phyloP scores from a whole-genome alignment of 2,329 filamentous ascomycete species.

The Ampelomyces quisqualis region DNA sequence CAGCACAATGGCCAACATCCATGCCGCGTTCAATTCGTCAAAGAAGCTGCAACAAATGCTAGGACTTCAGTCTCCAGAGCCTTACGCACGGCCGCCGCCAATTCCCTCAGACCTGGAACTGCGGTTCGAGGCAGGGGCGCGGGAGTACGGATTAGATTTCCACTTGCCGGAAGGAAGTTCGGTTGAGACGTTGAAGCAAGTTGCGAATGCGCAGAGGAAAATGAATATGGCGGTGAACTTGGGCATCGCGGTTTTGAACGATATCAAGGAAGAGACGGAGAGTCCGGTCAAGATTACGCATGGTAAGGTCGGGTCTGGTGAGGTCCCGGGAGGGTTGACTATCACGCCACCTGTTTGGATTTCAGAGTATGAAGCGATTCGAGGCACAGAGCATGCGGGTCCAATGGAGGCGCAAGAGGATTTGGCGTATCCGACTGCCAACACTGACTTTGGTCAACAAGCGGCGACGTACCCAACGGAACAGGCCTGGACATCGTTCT shows the following conservation, averaged over 20 bases:
- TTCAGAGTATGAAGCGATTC: not conserved
- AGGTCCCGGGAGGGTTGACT: not conserved
- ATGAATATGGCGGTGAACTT: not conserved
- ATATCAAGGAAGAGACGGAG: constrained; percentile 3
- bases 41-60: constrained; percentile 16
- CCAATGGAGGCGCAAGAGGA: no score
- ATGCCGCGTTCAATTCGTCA: constrained; percentile 5
- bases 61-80: constrained; percentile 10
- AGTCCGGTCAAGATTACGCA: not conserved
- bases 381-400: not conserved
- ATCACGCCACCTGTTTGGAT: not conserved
- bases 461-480: no score
- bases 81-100: constrained; percentile 14
- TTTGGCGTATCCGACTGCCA: no score
- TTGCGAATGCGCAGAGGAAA: not conserved
- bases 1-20: constrained; percentile 1
- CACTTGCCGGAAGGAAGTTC: not conserved
- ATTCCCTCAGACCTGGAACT: constrained; percentile 9
- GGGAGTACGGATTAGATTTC: constrained; percentile 9
- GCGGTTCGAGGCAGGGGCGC: constrained; percentile 7
- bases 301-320: not conserved
- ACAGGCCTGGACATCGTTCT: no score
- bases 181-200: not conserved
- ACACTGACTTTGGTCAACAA: no score
- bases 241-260: not conserved